Evolutionary conservation across 768 basidiomycete species (phyloP), one percentile per base, ranked within the genome.

Genomic region (Phylloporus rhodoxanthus): DNA sequence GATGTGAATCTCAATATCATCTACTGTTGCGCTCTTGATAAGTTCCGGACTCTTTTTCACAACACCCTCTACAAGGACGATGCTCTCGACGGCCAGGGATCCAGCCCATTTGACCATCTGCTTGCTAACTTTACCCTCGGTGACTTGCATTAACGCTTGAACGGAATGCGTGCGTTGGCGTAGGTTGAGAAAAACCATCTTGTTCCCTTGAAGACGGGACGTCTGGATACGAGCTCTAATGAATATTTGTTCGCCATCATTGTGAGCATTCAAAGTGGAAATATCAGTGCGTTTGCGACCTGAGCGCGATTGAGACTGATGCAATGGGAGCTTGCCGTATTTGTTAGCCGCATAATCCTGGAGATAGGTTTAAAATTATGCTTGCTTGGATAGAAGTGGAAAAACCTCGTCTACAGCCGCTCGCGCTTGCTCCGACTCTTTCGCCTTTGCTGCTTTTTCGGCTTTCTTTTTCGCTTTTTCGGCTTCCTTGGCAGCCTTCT

Each of bases 81-180:
- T 93, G 51, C 86, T 89, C 72, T 99, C 96, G 59, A 80, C 79
- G 23, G 84, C 73, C 43, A 98, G 70, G 21, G 79, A 64, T 17
- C 83, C 82, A 15, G 85, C 80, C 87, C 88, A 98, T 70, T 92
- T 96, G 33, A 92, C 81, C 96, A 99, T 99, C 66, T 95, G 93
- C 70, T 94, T 97, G 54, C 91, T 94, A 23, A 98, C 77, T 60
- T 80, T 83, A 40, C 81, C 86, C 10, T 82, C 78, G 9, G 85
- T 72, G 20, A 87, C 80, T 42, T 74, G 69, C 52, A 95, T 73
- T 34, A 98, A 72, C 30, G 87, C 93, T 66, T 98, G 95, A 8
- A 99, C 83, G 48, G 94, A 77, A 62, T 86, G 77, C 13, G 78
- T 84, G 58, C 88, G 80, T 68, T 99, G 95, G 51, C 95, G 87